phyloP scores from a whole-genome alignment of 257 asterid species.

The Solanum rostratum region DNA sequence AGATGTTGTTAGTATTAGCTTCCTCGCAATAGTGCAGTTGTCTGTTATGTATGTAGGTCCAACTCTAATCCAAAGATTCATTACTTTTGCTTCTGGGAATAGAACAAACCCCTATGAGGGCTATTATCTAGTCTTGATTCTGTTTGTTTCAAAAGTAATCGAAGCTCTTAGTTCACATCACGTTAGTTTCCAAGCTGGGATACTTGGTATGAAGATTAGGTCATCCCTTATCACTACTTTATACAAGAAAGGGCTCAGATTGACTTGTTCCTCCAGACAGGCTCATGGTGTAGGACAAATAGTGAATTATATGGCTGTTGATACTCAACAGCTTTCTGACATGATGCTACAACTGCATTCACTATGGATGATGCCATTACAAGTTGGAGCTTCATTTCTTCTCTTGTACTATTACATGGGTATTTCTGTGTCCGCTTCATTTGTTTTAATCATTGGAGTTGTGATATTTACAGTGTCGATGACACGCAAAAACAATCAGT shows the following conservation, averaged over 20 bases:
- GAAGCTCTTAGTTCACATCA: conserved; percentile 70
- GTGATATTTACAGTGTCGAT: conserved; percentile 14
- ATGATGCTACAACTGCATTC: conserved; percentile 47
- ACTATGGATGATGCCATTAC: conserved; percentile 59
- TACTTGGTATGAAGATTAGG: conserved; percentile 61
- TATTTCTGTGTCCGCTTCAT: conserved; percentile 21
- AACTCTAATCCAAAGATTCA: conserved; percentile 38
- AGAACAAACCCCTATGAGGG: conserved; percentile 24
- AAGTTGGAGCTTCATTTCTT: conserved; percentile 37
- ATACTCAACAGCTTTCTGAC: conserved; percentile 52
- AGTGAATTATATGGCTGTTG: conserved; percentile 75
- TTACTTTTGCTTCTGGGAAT: conserved; percentile 33
- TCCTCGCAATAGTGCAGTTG: conserved; percentile 27
- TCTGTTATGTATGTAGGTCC: conserved; percentile 55
- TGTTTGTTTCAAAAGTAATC: conserved; percentile 27
- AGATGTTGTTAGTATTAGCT: conserved; percentile 35
- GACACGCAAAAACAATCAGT: conserved; percentile 19
- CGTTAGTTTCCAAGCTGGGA: conserved; percentile 39
- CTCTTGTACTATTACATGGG: conserved; percentile 43
- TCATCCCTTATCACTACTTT: conserved; percentile 37
- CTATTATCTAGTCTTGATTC: conserved; percentile 24
- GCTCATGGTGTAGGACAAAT: conserved; percentile 71
- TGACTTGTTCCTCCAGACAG: conserved; percentile 52
- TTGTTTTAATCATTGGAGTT: conserved; percentile 18
- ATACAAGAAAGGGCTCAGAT: conserved; percentile 46